Evolutionary conservation across 345 rosid species (phyloP), one percentile per base, ranked within the genome.

Genomic region (Xanthoceras sorbifolium): DNA sequence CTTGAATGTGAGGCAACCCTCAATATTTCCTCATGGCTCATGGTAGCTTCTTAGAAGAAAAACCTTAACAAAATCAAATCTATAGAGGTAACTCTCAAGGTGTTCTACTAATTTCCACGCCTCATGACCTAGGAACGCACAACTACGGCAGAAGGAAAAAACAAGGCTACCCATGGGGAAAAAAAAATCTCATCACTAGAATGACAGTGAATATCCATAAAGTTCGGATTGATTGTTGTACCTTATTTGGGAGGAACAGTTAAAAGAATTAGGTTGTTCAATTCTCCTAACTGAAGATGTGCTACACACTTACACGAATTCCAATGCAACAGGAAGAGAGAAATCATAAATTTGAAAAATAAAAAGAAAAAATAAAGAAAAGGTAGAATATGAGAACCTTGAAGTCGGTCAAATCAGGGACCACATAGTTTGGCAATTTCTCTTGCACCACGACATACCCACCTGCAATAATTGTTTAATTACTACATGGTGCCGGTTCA

Each of bases 381-480:
- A 12, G 71, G 69, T 10, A 54, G 38, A 64, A 25, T 29, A 55
- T 63, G 29, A 77, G 75, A 83, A 95, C 98, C 93, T 90, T 85
- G 78, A 91, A 92, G 84, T 78, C 87, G 0, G 94, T 90, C 80
- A 93, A 88, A 85, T 91, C 96, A 77, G 96, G 97, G 76, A 93
- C 93, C 0, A 93, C 81, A 57, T 93, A 95, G 78, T 91, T 90
- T 36, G 98, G 97, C 83, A 95, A 79, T 82, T 93, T 93, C 83
- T 90, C 92, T 44, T 80, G 94, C 88, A 89, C 77, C 82, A 94
- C 77, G 46, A 91, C 93, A 74, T 93, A 94, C 46, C 99, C 93
- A 82, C 98, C 98, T 90, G 86, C 88, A 85, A 63, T 67, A 38
- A 64, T 5, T 15, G 54, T 64, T 71, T 20, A 60, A 59, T 68